These are phyloP conservation scores for Epichloe hybrida DNA, from an alignment of 2,329 filamentous ascomycete species.

Conservation along the genomic window DNA sequence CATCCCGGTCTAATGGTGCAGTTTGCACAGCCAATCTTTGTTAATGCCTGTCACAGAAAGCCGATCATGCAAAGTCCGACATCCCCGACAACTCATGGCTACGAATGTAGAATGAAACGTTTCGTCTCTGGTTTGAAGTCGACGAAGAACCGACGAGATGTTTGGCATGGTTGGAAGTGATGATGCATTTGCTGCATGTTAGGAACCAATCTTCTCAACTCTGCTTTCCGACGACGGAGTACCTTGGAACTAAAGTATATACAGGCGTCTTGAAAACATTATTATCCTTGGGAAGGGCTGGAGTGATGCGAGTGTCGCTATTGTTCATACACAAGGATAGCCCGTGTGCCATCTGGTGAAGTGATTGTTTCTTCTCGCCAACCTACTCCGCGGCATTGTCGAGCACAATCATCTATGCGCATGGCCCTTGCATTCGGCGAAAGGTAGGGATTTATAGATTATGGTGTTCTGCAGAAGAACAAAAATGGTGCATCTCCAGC, in stretches of 20 bases:
- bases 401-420: constrained; percentile 49
- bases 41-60: constrained; percentile 39
- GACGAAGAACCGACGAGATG: constrained; percentile 37
- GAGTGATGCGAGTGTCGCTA: constrained; percentile 8
- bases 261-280: constrained; percentile 20
- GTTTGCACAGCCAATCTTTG: constrained; percentile 39
- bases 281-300: neutral
- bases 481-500: too few species aligned
- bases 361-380: constrained; percentile 53
- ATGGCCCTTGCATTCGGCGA: constrained; percentile 58
- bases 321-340: constrained; percentile 44
- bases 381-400: constrained; percentile 43
- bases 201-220: neutral
- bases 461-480: too few species aligned
- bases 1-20: constrained; percentile 41
- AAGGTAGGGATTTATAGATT: constrained; percentile 46
- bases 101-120: constrained; percentile 32
- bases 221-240: constrained; percentile 2
- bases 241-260: constrained; percentile 46
- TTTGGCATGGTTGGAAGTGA: constrained; percentile 38
- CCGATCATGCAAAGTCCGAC: constrained; percentile 63
- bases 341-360: constrained; percentile 27
- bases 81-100: constrained; percentile 54
- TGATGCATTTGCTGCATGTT: constrained; percentile 31
- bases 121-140: constrained; percentile 26